Percentiles rank a stretch among this genome's conserved stretches.
Conservation (phyloP, 2,329 filamentous ascomycete species). For the Paraphaeosphaeria minitans region DNA sequence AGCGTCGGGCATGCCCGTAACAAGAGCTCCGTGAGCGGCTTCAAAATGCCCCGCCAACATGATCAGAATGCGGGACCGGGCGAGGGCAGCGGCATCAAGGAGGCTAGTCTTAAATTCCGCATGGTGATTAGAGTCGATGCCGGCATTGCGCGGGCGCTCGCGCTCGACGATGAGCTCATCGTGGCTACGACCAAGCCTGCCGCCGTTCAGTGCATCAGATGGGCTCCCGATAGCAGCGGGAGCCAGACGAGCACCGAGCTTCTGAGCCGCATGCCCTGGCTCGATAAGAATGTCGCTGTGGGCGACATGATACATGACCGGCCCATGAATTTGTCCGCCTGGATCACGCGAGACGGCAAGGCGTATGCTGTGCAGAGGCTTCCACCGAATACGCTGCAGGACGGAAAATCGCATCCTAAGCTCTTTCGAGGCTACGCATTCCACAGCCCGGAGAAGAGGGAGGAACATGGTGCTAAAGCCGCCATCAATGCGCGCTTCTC, state of each 20-base stretch:
- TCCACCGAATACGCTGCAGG: slow-evolving; percentile 33
- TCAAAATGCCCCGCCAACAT: slow-evolving; percentile 45
- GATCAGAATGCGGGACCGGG: slow-evolving; percentile 67
- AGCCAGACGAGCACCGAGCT: slow-evolving; percentile 91
- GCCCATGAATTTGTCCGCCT: slow-evolving; percentile 93
- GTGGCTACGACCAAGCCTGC: slow-evolving; percentile 90
- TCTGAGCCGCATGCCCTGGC: slow-evolving; percentile 82
- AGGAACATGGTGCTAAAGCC: slow-evolving; percentile 70
- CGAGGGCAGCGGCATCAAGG: slow-evolving; percentile 79
- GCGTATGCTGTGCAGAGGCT: slow-evolving; percentile 87
- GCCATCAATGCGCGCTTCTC: slow-evolving; percentile 96
- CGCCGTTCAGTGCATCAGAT: slow-evolving; percentile 95
- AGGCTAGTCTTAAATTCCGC: slow-evolving; percentile 88
- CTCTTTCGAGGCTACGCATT: slow-evolving; percentile 93
- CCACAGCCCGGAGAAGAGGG: slow-evolving; percentile 68
- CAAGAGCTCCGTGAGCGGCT: slow-evolving; percentile 53
- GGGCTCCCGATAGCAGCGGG: slow-evolving; percentile 81
- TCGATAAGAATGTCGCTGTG: slow-evolving; percentile 77
- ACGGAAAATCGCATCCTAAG: slow-evolving; percentile 61
- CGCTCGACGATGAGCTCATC: slow-evolving; percentile 88
- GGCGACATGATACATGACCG: slow-evolving; percentile 90
- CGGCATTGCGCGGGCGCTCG: slow-evolving; percentile 84
- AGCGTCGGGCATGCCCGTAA: slow-evolving; percentile 50
- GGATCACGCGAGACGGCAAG: slow-evolving; percentile 86
- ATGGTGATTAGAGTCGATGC: slow-evolving; percentile 99